Conservation (phyloP, 768 basidiomycete species). For the Boletus speciosus region DNA sequence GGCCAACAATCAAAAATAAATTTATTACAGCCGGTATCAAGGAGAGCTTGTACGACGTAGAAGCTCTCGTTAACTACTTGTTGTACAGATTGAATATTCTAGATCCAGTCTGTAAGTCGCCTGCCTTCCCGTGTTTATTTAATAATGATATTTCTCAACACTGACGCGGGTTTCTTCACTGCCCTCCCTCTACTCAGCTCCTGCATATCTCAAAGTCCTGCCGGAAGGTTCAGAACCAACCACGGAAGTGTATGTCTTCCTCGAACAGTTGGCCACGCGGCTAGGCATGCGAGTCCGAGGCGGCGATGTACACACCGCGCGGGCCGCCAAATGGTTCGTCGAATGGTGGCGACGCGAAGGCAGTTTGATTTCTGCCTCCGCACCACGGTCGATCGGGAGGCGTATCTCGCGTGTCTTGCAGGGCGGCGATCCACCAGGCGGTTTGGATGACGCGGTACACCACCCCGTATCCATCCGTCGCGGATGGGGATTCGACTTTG, state of each 20-base stretch:
- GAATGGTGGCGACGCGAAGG: conserved; percentile 85
- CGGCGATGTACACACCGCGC: conserved; percentile 61
- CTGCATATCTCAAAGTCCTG: conserved; percentile 65
- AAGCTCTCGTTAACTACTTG: conserved; percentile 82
- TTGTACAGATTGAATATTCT: conserved; percentile 80
- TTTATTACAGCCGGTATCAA: conserved; percentile 79
- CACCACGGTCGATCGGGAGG: conserved; percentile 24
- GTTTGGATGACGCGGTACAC: not conserved
- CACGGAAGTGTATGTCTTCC: conserved; percentile 59
- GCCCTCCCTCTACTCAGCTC: conserved; percentile 40
- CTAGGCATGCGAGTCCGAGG: conserved; percentile 84
- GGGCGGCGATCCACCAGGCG: not conserved
- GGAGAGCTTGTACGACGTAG: conserved; percentile 83
- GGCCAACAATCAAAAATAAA: conserved; percentile 5
- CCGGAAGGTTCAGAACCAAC: conserved; percentile 54
- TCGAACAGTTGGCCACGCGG: conserved; percentile 64
- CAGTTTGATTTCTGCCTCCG: conserved; percentile 50
- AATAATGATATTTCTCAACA: not conserved
- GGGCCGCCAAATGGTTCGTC: conserved; percentile 80
- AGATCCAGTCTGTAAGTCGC: conserved; percentile 61
- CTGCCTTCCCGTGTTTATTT: not conserved
- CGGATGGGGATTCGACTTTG: conserved; percentile 86
- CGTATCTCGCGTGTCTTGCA: not conserved
- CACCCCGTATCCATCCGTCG: conserved; percentile 32
- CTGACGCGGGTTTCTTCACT: not conserved